These are phyloP conservation scores for Acer negundo DNA, from an alignment of 345 rosid genomes.

Conservation along the genomic window DNA sequence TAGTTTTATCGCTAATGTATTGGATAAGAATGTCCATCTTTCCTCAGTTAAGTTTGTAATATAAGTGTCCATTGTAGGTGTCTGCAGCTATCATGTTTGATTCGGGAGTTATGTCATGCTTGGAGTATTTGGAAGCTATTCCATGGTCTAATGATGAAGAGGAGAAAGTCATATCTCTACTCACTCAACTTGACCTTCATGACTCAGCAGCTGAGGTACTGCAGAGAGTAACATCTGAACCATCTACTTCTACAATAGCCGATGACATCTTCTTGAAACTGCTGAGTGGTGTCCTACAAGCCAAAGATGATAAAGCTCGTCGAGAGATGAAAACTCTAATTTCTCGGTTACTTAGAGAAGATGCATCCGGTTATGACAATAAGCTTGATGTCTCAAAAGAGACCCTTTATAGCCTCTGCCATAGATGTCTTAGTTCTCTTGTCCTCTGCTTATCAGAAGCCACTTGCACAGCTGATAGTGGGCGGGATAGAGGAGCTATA, in stretches of 20 bases:
- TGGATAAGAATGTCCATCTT: neutral
- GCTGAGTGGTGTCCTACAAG: conserved; percentile 68
- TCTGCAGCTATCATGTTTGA: conserved; percentile 79
- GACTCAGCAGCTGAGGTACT: conserved; percentile 58
- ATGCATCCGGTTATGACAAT: conserved; percentile 40
- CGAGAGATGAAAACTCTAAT: conserved; percentile 82
- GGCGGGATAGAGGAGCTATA: conserved; percentile 61
- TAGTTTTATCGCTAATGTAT: neutral
- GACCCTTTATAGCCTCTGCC: conserved; percentile 74
- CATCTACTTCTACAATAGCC: conserved; percentile 51
- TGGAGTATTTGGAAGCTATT: conserved; percentile 86
- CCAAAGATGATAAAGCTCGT: conserved; percentile 88
- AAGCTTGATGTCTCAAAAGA: conserved; percentile 63
- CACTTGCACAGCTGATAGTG: conserved; percentile 45
- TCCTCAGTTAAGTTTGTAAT: conserved; percentile 4
- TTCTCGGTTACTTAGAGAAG: conserved; percentile 70
- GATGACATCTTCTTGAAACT: conserved; percentile 74
- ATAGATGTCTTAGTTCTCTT: conserved; percentile 74
- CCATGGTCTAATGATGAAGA: conserved; percentile 94
- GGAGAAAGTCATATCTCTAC: conserved; percentile 57
- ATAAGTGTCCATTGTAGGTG: conserved; percentile 46
- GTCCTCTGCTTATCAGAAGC: conserved; percentile 82
- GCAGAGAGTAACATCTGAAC: conserved; percentile 70
- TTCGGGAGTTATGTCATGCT: conserved; percentile 64
- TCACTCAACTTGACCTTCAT: conserved; percentile 68